Evolutionary conservation across 2,329 filamentous ascomycete species (phyloP).

Genomic region (Trichophyton verrucosum): DNA sequence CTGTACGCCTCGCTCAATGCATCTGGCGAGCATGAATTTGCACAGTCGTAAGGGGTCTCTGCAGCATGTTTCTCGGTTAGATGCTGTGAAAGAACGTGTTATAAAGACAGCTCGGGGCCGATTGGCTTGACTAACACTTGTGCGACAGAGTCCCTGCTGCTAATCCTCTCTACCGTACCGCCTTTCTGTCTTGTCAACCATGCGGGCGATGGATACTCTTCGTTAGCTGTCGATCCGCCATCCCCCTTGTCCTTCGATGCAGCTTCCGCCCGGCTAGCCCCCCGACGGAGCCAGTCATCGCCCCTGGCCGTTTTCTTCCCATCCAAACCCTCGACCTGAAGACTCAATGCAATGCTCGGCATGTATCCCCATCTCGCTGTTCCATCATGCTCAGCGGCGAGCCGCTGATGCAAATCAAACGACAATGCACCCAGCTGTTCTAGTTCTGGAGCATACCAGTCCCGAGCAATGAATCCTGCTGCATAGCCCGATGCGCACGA

Average conservation of each 20-base stretch:
- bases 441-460: conserved; percentile 55
- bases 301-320: conserved; percentile 34
- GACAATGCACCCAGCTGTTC: conserved; percentile 52
- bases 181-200: conserved; percentile 49
- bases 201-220: conserved; percentile 27
- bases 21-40: conserved; percentile 49
- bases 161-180: conserved; percentile 49
- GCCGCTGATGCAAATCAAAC: conserved; percentile 53
- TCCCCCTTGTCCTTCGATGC: conserved; percentile 30
- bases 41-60: conserved; percentile 57
- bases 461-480: conserved; percentile 59
- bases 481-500: conserved; percentile 62
- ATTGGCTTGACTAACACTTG: conserved; percentile 44
- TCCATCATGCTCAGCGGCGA: conserved; percentile 51
- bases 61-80: conserved; percentile 4
- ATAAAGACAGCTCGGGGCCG: not conserved
- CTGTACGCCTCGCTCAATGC: conserved; percentile 48
- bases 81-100: not conserved
- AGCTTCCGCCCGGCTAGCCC: conserved; percentile 48
- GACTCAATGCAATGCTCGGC: conserved; percentile 47
- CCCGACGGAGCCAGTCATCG: conserved; percentile 55
- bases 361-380: conserved; percentile 47
- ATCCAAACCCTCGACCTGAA: conserved; percentile 29
- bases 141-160: conserved; percentile 47
- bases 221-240: conserved; percentile 19